Percentiles rank a stretch among this genome's conserved stretches.
Conservation (phyloP, 2,329 filamentous ascomycete species). For the Rutstroemia sp. region DNA sequence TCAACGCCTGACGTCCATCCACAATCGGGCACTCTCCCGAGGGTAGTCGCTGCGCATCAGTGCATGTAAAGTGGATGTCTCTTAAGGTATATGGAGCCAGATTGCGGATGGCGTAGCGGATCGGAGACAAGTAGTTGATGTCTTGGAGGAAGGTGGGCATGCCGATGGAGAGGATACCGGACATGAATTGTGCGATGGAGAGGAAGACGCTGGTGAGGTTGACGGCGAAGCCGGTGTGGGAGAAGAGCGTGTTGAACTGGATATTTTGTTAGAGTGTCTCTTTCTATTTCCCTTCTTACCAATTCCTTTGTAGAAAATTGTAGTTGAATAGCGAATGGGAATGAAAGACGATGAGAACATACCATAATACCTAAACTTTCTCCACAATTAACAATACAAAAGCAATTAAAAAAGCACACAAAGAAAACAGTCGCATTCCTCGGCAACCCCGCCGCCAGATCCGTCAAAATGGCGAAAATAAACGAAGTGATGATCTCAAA, state of each 20-base stretch:
- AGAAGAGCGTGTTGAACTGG: conserved; percentile 66
- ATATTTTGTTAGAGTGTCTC: not conserved
- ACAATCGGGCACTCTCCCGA: conserved; percentile 57
- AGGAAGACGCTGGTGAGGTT: conserved; percentile 65
- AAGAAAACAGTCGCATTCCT: conserved; percentile 59
- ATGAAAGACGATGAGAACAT: not conserved
- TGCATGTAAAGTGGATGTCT: conserved; percentile 57
- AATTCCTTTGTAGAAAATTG: not conserved
- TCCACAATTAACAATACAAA: conserved; percentile 66
- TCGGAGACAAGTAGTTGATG: conserved; percentile 65
- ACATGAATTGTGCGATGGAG: conserved; percentile 63
- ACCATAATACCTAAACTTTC: conserved; percentile 67
- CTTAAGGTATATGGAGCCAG: conserved; percentile 58
- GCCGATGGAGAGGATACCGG: conserved; percentile 62
- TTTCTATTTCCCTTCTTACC: not conserved
- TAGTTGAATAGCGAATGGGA: no score
- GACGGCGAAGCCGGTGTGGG: conserved; percentile 68
- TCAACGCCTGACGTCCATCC: conserved; percentile 59
- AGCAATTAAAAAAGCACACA: conserved; percentile 59
- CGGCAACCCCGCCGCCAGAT: conserved; percentile 58
- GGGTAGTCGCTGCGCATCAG: conserved; percentile 48
- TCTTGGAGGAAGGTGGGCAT: conserved; percentile 59
- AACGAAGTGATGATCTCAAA: conserved; percentile 62
- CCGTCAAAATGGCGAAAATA: conserved; percentile 56
- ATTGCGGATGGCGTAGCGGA: conserved; percentile 62